phyloP scores from a whole-genome alignment of 257 asterid genomes.

The Galeopsis tetrahit region DNA sequence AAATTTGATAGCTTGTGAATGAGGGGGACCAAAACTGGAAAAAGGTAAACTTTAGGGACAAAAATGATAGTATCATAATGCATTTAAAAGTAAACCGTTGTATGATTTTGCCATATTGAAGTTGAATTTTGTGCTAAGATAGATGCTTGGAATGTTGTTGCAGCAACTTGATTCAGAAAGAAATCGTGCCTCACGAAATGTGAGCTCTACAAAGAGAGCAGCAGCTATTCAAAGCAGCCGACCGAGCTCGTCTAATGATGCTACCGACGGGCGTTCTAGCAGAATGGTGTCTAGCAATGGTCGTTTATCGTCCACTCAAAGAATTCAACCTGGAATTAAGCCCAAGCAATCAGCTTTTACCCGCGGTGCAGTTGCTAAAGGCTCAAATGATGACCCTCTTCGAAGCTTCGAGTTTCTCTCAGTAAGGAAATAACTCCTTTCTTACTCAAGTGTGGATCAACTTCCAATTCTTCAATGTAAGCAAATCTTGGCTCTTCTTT shows the following conservation, averaged over 20 bases:
- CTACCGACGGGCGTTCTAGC: conserved; percentile 52
- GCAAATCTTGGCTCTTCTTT: conserved; percentile 18
- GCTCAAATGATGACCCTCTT: conserved; percentile 73
- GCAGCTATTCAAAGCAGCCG: conserved; percentile 49
- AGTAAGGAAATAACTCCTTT: conserved; percentile 36
- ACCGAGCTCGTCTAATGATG: conserved; percentile 66
- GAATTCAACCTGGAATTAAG: conserved; percentile 58
- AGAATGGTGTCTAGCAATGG: conserved; percentile 61
- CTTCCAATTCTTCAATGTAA: conserved; percentile 27
- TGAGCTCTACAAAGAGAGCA: conserved; percentile 56
- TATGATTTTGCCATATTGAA: neutral
- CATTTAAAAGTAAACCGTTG: conserved; percentile 1
- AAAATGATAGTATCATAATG: too few relatives aligned
- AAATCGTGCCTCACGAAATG: conserved; percentile 43
- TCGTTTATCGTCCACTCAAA: conserved; percentile 60
- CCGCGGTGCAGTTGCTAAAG: conserved; percentile 55
- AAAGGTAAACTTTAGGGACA: too few relatives aligned
- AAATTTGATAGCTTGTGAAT: too few relatives aligned
- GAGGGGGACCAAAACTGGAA: too few relatives aligned
- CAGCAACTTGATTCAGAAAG: conserved; percentile 57
- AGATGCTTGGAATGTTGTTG: conserved; percentile 8
- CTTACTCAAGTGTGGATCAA: conserved; percentile 32
- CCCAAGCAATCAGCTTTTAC: conserved; percentile 63
- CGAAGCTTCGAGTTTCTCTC: conserved; percentile 92
- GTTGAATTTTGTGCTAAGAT: neutral